Conservation (phyloP, 2,329 filamentous ascomycete species). For the Lomentospora prolificans region DNA sequence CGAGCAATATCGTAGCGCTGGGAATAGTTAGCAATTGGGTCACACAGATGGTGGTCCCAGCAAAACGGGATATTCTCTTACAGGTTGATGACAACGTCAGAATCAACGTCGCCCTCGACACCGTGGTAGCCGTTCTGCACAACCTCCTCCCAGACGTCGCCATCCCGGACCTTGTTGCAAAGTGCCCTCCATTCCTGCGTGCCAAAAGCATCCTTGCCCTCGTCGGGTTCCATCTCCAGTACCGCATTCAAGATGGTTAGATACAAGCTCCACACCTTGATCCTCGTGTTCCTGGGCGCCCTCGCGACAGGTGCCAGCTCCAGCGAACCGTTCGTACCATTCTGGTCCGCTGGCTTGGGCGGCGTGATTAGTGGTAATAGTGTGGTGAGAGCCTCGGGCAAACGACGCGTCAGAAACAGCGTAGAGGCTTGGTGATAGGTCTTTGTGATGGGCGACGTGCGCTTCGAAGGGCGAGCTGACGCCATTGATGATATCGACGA, state of each 20-base stretch:
- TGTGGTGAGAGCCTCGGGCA: constrained; percentile 80
- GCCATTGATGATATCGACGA: constrained; percentile 62
- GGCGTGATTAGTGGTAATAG: constrained; percentile 73
- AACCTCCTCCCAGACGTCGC: constrained; percentile 90
- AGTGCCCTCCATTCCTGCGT: constrained; percentile 74
- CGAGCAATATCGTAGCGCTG: constrained; percentile 80
- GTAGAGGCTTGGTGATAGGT: constrained; percentile 91
- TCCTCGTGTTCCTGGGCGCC: constrained; percentile 70
- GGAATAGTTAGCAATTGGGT: constrained; percentile 1
- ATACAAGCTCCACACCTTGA: constrained; percentile 97
- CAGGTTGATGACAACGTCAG: constrained; percentile 87
- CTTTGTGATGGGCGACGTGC: constrained; percentile 71
- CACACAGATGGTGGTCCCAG: neutral
- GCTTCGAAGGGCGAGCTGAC: constrained; percentile 49
- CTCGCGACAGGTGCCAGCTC: constrained; percentile 65
- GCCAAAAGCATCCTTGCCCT: constrained; percentile 83
- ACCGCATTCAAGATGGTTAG: constrained; percentile 87
- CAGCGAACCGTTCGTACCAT: constrained; percentile 20
- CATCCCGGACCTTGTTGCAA: constrained; percentile 76
- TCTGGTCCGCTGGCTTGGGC: constrained; percentile 26
- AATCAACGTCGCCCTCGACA: constrained; percentile 80
- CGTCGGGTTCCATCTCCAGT: constrained; percentile 77
- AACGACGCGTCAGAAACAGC: constrained; percentile 84
- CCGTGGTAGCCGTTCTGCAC: constrained; percentile 80
- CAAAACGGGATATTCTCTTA: constrained; percentile 30